Evolutionary conservation across 352 stramenopile species (phyloP), one percentile per base, ranked within the genome.

Genomic region (Peronospora farinosa): DNA sequence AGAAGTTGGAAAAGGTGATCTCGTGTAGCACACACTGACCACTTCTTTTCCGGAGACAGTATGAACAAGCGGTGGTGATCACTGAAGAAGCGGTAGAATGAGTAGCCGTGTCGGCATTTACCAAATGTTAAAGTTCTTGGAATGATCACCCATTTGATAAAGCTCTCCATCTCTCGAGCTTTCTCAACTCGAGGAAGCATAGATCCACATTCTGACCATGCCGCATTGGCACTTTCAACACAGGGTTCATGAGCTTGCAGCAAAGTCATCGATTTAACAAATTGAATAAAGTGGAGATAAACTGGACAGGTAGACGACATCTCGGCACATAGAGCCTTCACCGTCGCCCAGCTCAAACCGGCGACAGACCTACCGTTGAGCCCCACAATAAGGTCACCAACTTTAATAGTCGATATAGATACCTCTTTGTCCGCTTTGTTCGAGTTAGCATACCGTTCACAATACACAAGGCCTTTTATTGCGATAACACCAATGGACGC

Each of bases 41-140:
- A 91, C 33, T 79, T 71, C 7, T 68, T 64, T 0, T 70, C 60
- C 3, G 64, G 33, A 13, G 74, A 82, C 40, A 71, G 43, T 13
- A 83, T 44, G 30, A 80, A 93, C 9, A 93, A 47, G 15, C 65
- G 64, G 3, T 67, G 45, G 5, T 58, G 54, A 54, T 89, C 80
- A 31, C 75, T 69, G 30, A 65, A 75, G 40, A 91, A 91, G 4
- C 69, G 74, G 38, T 85, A 88, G 42, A 84, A 90, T 4, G 46
- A 48, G 35, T 76, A 86, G 1, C 60, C 67, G 10, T 65, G 40
- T 0, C 67, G 69, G 45, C 72, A 88, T 12, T 72, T 81, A 1
- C 80, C 80, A 27, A 88, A 63, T 9, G 67, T 53, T 13, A 82
- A 35, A 9, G 70, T 87, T 47, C 83, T 65, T 17, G 83, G 83